Evolutionary conservation across 768 basidiomycete species (phyloP), one percentile per base, ranked within the genome.

Genomic region (Boletus speciosus): DNA sequence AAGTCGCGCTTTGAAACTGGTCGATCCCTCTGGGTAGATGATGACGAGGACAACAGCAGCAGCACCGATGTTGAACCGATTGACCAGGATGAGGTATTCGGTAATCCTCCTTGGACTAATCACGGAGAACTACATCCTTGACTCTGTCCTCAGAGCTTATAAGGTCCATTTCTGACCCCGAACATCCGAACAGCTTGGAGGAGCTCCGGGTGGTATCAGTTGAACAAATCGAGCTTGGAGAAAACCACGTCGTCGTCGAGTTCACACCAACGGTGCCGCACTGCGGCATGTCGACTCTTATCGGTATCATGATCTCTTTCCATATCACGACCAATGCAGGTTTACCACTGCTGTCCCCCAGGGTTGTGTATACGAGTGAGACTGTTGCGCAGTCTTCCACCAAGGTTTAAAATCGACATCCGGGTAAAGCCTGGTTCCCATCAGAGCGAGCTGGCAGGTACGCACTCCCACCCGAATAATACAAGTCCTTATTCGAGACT

Each of bases 221-320:
- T 6, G 85, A 91, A 10, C 95, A 98, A 64, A 86, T 98, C 54
- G 72, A 74, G 12, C 73, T 88, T 37, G 71, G 63, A 34, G 65
- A 72, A n/a, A 88, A 93, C 58, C 79, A 79, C 49, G 77, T 99
- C 48, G 76, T 81, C 35, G 86, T 99, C 58, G 93, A 96, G 66
- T 95, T 98, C 66, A 98, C 97, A 6, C 96, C 97, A 4, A 98
- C 97, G 0, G 92, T 97, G 15, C 96, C 97, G 10, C 95, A 98
- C 65, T 98, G 96, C 59, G 93, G 93, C 46, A 93, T 94, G 92
- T 95, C 93, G 10, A 98, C 95, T 3, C 75, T 98, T 48, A 98
- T 99, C 52, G 96, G 95, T 90, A 60, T 35, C 6, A 21, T 37
- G 0, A n/a, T 19, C 12, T 10, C 19, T 23, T 48, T 45, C 49